Base-by-base conservation (phyloP, 805 yeast genomes). In the Maudiozyma pseudohumilis region DNA sequence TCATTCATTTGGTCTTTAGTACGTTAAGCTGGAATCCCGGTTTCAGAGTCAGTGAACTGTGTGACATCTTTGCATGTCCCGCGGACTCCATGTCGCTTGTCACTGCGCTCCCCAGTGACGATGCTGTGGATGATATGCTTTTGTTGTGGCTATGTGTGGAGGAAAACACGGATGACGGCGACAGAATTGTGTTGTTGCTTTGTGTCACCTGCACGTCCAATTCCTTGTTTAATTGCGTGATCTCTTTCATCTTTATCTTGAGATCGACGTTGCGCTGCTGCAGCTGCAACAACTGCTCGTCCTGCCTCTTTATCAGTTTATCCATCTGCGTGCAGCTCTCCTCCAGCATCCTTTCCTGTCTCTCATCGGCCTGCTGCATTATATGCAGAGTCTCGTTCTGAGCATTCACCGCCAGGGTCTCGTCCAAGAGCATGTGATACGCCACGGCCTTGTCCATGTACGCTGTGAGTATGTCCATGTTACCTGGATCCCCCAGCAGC, bases 11-110 rank as follows among this genome's bases (percentile, higher is more conserved):
- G 16, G 30, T 30, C 28, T 26, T 32, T 12, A 37, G 18, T 2
- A 35, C 29, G 21, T 31, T 15, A 23, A 34, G 35, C 31, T 26
- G 33, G 22, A 28, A 38, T 3, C 40, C 40, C 9, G 32, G 10
- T 15, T 34, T 34, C 21, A 27, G 10, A 11, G 31, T 11, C 9
- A 26, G 21, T 19, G 24, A 13, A 6, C 26, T 20, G 17, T 34
- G 28, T n/a, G 16, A 23, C 15, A 18, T 7, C 15, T 31, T 31
- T 10, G 26, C n/a, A 24, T 17, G 13, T 18, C 16, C 15, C 7
- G 29, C 26, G 29, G 30, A 15, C 12, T 29, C 32, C 5, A 16
- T 18, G 15, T 29, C 32, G 13, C 32, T 29, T 18, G 23, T 29
- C n/a, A 29, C n/a, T 10, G n/a, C 20, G 20, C 32, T 29, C n/a